Evolutionary conservation across 2,329 filamentous ascomycete genomes (phyloP), one percentile per base, ranked within the genome.

Genomic region (Botrytis deweyae): DNA sequence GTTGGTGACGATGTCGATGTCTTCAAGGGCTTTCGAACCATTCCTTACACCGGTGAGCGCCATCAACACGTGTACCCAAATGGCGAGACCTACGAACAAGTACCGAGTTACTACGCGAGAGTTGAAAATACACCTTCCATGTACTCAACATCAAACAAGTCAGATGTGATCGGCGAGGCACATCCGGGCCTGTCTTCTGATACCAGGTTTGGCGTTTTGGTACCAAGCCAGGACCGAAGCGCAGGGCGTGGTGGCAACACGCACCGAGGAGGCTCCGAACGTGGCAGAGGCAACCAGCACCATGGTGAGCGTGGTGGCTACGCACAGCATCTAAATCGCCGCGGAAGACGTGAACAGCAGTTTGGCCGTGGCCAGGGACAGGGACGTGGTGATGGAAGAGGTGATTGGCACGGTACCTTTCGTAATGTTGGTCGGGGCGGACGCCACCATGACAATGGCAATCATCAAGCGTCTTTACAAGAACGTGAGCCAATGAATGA

Each of bases 151-250:
- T 4, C 40, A 0, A 73, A 73, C 0, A 73, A 71, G 25, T 65
- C 72, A 7, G 72, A 73, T 29, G 20, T 59, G 3, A 36, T 58
- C 0, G 72, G 72, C 5, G 72, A 65, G 16, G 44, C 72, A 1
- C 72, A 73, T n/a, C 72, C 66, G 4, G 72, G 72, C 12, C 25
- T 71, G 6, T 64, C 67, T 3, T 71, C 72, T 0, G 72, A 73
- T 36, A 73, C 66, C 12, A 38, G 72, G 9, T 73, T 65, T n/a
- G 72, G 72, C 1, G 66, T 71, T 8, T 25, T 69, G 22, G 38
- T 73, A 9, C 20, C 66, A 12, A 42, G 29, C 18, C 52, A 52
- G 2, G 22, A 44, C 0, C 46, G 40, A 33, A 22, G 10, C 4
- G 16, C 2, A 18, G 64, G 42, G 9, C 64, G 71, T 38, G 29